Conservation (phyloP, 495 filamentous ascomycete species). For the Filosporella fistucella region DNA sequence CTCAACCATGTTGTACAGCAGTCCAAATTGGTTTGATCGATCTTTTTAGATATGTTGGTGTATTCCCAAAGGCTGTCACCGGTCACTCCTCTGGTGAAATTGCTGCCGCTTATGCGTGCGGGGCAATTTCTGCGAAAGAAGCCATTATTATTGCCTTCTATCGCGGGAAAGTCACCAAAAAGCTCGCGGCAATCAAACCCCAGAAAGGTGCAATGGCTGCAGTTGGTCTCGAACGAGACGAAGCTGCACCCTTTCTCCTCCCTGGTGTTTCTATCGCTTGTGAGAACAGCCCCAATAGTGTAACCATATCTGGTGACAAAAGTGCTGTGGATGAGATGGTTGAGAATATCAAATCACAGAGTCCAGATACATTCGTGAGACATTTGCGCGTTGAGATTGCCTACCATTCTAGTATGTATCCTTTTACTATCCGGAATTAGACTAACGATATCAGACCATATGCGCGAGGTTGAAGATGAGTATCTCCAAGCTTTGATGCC, state of each 20-base stretch:
- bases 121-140: constrained; percentile 42
- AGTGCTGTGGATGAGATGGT: constrained; percentile 41
- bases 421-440: too few relatives aligned
- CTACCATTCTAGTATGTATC: constrained; percentile 1
- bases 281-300: constrained; percentile 51
- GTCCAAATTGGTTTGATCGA: constrained; percentile 49
- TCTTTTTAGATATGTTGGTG: constrained; percentile 46
- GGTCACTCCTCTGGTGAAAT: constrained; percentile 69
- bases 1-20: constrained; percentile 46
- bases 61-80: constrained; percentile 44
- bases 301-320: constrained; percentile 53
- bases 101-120: constrained; percentile 45
- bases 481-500: not conserved
- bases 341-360: constrained; percentile 32
- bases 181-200: not conserved
- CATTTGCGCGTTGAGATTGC: constrained; percentile 44
- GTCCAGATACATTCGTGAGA: constrained; percentile 39
- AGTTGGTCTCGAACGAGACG: not conserved
- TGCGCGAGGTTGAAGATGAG: not conserved
- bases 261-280: constrained; percentile 31
- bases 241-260: constrained; percentile 18
- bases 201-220: constrained; percentile 42
- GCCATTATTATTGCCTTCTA: constrained; percentile 50
- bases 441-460: too few relatives aligned
- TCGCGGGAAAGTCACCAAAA: constrained; percentile 20